phyloP scores from a whole-genome alignment of 2,329 filamentous ascomycete genomes.

The Zymoseptoria ardabiliae region DNA sequence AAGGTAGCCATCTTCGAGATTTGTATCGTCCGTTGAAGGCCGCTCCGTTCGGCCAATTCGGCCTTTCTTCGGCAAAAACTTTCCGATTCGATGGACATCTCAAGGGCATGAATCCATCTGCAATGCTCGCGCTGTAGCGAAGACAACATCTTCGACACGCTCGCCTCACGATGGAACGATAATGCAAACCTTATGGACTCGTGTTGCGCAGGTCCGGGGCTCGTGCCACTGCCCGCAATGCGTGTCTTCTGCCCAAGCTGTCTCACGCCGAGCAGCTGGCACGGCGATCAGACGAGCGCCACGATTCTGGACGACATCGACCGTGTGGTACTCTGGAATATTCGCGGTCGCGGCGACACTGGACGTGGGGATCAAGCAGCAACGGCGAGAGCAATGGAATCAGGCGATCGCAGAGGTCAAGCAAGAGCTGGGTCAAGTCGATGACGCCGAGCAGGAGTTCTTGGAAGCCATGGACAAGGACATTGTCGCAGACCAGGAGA shows the following conservation, averaged over 20 bases:
- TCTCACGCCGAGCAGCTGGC: constrained; percentile 47
- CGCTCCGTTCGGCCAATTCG: not conserved
- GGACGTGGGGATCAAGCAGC: constrained; percentile 54
- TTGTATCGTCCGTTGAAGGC: not conserved
- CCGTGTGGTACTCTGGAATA: constrained; percentile 60
- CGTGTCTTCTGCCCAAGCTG: constrained; percentile 39
- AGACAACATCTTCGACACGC: not conserved
- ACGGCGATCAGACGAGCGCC: constrained; percentile 45
- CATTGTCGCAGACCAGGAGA: not conserved
- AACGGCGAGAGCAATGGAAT: constrained; percentile 55
- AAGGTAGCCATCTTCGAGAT: not conserved
- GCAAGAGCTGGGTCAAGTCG: constrained; percentile 35
- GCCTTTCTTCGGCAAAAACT: not conserved
- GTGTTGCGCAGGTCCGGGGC: constrained; percentile 54
- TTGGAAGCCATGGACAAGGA: not conserved
- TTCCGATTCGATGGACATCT: not conserved
- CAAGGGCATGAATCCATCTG: not conserved
- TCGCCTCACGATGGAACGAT: constrained; percentile 18
- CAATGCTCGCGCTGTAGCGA: not conserved
- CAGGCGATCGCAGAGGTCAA: constrained; percentile 50
- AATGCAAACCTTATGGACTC: constrained; percentile 65
- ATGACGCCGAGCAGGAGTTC: constrained; percentile 3
- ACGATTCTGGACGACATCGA: constrained; percentile 47
- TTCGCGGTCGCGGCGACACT: constrained; percentile 58
- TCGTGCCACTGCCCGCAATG: constrained; percentile 59